These are phyloP conservation scores for Dactylis glomerata DNA, from an alignment of 176 grass and related monocot species.

Conservation along the genomic window DNA sequence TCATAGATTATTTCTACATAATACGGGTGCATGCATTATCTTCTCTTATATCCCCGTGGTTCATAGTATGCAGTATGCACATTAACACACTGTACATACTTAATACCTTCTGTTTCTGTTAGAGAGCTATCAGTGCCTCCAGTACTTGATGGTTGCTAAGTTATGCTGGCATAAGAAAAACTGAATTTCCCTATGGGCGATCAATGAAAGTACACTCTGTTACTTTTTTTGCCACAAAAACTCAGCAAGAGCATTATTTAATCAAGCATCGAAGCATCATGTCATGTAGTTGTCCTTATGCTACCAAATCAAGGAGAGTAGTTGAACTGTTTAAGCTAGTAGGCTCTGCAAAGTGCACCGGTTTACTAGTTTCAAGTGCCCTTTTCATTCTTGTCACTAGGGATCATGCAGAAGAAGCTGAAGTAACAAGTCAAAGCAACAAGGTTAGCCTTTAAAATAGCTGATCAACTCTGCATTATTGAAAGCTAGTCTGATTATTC, in stretches of 20 bases:
- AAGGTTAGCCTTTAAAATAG: conserved; percentile 47
- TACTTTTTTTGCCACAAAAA: conserved; percentile 8
- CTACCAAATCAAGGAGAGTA: conserved; percentile 46
- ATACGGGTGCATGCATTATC: not conserved
- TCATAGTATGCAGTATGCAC: not conserved
- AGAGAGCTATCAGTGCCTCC: not conserved
- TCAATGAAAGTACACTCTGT: not conserved
- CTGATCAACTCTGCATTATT: conserved; percentile 19
- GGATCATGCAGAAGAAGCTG: conserved; percentile 36
- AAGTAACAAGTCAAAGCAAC: conserved; percentile 46
- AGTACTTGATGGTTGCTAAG: not conserved
- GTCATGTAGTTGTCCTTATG: conserved; percentile 33
- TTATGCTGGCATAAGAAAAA: not conserved
- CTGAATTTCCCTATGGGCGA: conserved; percentile 4
- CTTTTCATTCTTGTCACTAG: conserved; percentile 17
- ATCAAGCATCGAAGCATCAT: conserved; percentile 24
- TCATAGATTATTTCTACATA: not conserved
- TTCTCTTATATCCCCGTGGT: not conserved
- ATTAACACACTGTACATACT: not conserved
- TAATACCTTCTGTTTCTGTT: not conserved
- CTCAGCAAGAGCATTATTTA: conserved; percentile 23
- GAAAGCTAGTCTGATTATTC: conserved; percentile 24
- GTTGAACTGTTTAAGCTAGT: conserved; percentile 48
- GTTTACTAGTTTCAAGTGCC: conserved; percentile 31
- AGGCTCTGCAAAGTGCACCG: conserved; percentile 39